These are phyloP conservation scores for Coniosporium apollinis DNA, from an alignment of 495 filamentous ascomycete genomes.

Conservation along the genomic window DNA sequence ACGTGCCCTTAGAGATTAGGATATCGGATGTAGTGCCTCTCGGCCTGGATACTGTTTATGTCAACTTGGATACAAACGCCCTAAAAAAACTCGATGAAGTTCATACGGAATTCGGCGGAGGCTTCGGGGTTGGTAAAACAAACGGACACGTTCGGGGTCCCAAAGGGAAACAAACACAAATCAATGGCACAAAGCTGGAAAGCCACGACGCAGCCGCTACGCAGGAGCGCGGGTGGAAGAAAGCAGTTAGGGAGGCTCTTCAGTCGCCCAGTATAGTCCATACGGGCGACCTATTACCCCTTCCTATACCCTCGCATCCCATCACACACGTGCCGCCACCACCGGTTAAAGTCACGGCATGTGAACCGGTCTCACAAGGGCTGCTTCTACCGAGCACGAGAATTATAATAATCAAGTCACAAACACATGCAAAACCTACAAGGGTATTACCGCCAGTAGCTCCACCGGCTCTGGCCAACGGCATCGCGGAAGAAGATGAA, in stretches of 20 bases:
- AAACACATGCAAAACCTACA: conserved; percentile 22
- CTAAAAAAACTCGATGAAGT: conserved; percentile 43
- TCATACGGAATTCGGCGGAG: conserved; percentile 45
- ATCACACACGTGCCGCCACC: conserved; percentile 72
- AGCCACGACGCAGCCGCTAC: conserved; percentile 2
- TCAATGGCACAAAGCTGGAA: conserved; percentile 16
- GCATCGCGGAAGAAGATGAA: conserved; percentile 51
- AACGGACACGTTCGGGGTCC: conserved; percentile 10
- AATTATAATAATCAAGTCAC: conserved; percentile 46
- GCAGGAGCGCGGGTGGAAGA: conserved; percentile 46
- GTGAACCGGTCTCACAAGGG: conserved; percentile 71
- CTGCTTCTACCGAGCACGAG: conserved; percentile 50
- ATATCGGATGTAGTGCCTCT: conserved; percentile 68
- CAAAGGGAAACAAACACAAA: neutral
- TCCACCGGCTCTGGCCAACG: conserved; percentile 33
- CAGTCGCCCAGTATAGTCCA: conserved; percentile 58
- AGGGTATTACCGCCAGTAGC: conserved; percentile 26
- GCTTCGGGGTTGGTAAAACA: conserved; percentile 28
- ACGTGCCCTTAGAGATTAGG: conserved; percentile 50
- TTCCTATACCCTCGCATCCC: conserved; percentile 72
- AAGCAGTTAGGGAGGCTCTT: conserved; percentile 63
- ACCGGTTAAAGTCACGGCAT: conserved; percentile 47
- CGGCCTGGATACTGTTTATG: conserved; percentile 64
- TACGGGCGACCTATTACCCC: conserved; percentile 63
- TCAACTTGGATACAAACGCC: conserved; percentile 66